These are phyloP conservation scores for Colletotrichum magnum DNA, from an alignment of 2,329 filamentous ascomycete species.

Conservation along the genomic window DNA sequence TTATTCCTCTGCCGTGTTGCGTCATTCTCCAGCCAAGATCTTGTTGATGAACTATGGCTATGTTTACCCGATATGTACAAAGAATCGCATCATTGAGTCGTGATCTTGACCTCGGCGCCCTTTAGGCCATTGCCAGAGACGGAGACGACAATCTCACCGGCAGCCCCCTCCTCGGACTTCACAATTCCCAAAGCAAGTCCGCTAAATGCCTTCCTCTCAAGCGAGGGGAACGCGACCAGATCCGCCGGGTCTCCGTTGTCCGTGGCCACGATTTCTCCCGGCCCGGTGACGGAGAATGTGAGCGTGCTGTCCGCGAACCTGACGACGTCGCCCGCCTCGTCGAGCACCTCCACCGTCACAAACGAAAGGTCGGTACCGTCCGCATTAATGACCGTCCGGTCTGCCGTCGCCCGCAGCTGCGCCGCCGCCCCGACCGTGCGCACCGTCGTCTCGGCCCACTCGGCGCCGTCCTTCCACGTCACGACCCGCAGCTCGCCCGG, in stretches of 20 bases:
- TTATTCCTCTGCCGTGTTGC: too few relatives aligned
- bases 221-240: conserved; percentile 57
- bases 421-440: conserved; percentile 58
- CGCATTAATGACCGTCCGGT: conserved; percentile 54
- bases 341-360: conserved; percentile 60
- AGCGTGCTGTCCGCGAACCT: conserved; percentile 58
- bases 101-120: conserved; percentile 18
- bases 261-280: conserved; percentile 62
- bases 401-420: conserved; percentile 55
- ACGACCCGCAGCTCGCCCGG: conserved; percentile 63
- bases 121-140: conserved; percentile 12
- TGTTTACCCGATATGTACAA: background rate
- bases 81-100: background rate
- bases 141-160: conserved; percentile 17
- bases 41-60: background rate
- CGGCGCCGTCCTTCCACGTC: conserved; percentile 60
- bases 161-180: conserved; percentile 42
- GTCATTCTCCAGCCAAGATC: too few relatives aligned
- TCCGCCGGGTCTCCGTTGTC: conserved; percentile 66
- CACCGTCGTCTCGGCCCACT: conserved; percentile 61
- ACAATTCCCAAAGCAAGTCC: conserved; percentile 59
- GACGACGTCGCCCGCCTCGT: conserved; percentile 59
- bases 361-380: conserved; percentile 64
- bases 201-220: conserved; percentile 56
- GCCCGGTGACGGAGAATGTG: conserved; percentile 59